Conservation (phyloP, 306 rosid genomes). For the Sophora flavescens region DNA sequence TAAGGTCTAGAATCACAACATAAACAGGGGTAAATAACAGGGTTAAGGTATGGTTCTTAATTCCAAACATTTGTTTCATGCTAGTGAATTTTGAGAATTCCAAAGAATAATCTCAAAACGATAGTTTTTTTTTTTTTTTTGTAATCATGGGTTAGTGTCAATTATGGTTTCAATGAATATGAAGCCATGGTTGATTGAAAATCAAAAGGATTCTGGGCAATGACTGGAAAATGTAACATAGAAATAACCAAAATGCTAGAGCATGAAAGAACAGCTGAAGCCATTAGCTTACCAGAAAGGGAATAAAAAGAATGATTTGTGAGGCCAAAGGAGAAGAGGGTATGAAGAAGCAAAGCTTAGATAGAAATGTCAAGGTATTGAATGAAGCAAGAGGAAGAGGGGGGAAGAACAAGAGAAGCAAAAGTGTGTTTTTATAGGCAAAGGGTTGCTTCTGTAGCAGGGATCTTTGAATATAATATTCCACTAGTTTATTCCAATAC, state of each 20-base stretch:
- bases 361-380: conserved; percentile 37
- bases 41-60: conserved; percentile 8
- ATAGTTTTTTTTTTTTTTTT: conserved; percentile 17
- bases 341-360: conserved; percentile 49
- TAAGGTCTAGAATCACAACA: background rate
- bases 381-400: conserved; percentile 48
- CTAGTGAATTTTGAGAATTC: conserved; percentile 28
- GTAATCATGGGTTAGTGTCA: background rate
- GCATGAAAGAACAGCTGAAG: conserved; percentile 42
- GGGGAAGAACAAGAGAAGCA: conserved; percentile 60
- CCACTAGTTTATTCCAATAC: conserved; percentile 41
- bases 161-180: conserved; percentile 12
- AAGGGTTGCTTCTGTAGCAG: conserved; percentile 41
- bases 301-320: background rate
- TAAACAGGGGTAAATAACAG: conserved; percentile 23
- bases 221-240: background rate
- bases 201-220: conserved; percentile 33
- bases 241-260: conserved; percentile 40
- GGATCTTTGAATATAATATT: conserved; percentile 39
- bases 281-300: conserved; percentile 53
- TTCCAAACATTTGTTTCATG: conserved; percentile 11
- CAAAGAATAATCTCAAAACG: conserved; percentile 32
- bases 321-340: conserved; percentile 42
- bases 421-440: conserved; percentile 67
- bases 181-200: conserved; percentile 37